These are phyloP conservation scores for Neotropicomus parvogracilis DNA, from an alignment of 1,284 basidiomycete species.

Conservation along the genomic window DNA sequence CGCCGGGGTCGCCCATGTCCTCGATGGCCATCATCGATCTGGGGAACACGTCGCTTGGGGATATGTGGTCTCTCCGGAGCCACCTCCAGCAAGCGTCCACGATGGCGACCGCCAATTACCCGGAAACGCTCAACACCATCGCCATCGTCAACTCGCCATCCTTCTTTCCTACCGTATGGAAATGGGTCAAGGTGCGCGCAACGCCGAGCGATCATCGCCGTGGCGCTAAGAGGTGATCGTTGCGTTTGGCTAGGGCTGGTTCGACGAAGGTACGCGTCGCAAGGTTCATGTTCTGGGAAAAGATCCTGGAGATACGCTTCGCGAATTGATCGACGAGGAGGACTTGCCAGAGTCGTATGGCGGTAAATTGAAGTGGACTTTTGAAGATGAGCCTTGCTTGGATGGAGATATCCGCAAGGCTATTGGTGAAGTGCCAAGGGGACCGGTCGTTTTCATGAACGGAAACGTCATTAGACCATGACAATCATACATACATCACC, in stretches of 20 bases:
- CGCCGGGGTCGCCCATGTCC: conserved; percentile 57
- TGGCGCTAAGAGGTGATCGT: neutral
- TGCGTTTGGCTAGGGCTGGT: conserved; percentile 57
- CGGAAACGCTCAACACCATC: conserved; percentile 65
- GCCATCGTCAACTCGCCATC: conserved; percentile 71
- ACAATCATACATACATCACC: neutral
- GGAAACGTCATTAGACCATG: conserved; percentile 35
- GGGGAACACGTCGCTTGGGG: conserved; percentile 51
- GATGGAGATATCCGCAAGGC: conserved; percentile 45
- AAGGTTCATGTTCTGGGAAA: conserved; percentile 69
- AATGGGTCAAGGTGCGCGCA: conserved; percentile 66
- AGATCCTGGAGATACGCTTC: conserved; percentile 49
- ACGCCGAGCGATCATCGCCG: neutral
- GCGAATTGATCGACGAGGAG: conserved; percentile 48
- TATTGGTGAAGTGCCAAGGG: conserved; percentile 49
- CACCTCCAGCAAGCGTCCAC: conserved; percentile 72
- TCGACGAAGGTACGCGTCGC: conserved; percentile 68
- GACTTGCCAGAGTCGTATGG: conserved; percentile 67
- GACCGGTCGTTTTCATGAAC: conserved; percentile 48
- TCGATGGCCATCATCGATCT: conserved; percentile 76
- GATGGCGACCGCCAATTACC: conserved; percentile 75
- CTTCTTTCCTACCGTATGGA: conserved; percentile 76
- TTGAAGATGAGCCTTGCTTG: conserved; percentile 56
- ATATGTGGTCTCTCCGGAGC: conserved; percentile 63
- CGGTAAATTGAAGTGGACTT: conserved; percentile 64